Evolutionary conservation across 495 filamentous ascomycete species (phyloP).

Genomic region (Penicillium samsonianum): DNA sequence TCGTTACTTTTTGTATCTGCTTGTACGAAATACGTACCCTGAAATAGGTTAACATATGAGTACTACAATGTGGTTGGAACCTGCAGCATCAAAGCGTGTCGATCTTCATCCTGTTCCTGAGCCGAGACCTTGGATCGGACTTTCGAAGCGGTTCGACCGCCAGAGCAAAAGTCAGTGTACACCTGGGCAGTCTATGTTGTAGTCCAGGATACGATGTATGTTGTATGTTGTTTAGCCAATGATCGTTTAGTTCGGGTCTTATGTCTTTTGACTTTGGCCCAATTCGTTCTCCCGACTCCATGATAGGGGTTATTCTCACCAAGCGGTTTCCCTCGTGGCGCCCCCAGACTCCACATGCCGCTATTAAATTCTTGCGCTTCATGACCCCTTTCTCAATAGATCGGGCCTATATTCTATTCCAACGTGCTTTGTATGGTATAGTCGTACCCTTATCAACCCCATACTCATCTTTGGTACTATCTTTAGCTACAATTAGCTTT

Average conservation of each 20-base stretch:
- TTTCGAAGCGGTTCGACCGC: conserved; percentile 16
- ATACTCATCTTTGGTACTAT: conserved; percentile 15
- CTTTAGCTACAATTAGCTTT: conserved; percentile 13
- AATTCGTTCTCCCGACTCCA: conserved; percentile 14
- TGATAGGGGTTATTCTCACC: conserved; percentile 22
- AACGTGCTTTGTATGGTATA: conserved; percentile 5
- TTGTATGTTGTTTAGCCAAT: not conserved
- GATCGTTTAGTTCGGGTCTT: not conserved
- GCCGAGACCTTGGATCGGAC: conserved; percentile 15
- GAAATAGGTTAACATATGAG: not conserved
- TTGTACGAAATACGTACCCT: not conserved
- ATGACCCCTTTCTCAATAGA: conserved; percentile 20
- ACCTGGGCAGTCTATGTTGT: not conserved
- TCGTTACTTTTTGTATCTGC: not conserved
- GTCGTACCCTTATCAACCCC: conserved; percentile 9
- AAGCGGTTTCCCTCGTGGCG: conserved; percentile 22
- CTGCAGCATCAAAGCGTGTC: conserved; percentile 7
- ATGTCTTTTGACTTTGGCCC: not conserved
- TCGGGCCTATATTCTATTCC: conserved; percentile 4
- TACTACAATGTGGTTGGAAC: conserved; percentile 3
- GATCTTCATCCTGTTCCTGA: conserved; percentile 16
- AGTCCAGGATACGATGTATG: not conserved
- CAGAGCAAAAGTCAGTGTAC: not conserved
- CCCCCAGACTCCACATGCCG: conserved; percentile 26
- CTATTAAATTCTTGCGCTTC: conserved; percentile 20